Conservation (phyloP, 371 early-diverging fungal species). For the Chytridiales sp. region DNA sequence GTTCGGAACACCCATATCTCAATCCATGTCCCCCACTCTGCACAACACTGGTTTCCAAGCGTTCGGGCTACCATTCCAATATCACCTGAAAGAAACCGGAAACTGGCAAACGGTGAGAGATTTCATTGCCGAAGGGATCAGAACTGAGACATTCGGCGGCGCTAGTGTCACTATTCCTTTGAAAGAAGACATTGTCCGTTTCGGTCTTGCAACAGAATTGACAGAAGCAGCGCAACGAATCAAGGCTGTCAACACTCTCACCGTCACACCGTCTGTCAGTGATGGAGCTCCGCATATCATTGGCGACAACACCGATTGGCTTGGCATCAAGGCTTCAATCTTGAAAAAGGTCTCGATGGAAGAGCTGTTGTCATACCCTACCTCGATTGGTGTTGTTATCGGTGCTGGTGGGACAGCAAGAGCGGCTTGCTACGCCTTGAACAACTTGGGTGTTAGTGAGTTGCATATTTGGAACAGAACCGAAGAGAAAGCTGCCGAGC, state of each 20-base stretch:
- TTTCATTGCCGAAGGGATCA: constrained; percentile 48
- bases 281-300: constrained; percentile 45
- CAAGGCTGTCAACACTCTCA: constrained; percentile 92
- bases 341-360: constrained; percentile 46
- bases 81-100: constrained; percentile 72
- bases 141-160: constrained; percentile 75
- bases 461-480: constrained; percentile 90
- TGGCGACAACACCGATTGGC: constrained; percentile 95
- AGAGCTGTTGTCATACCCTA: too few relatives aligned
- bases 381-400: constrained; percentile 67
- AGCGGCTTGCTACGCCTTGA: constrained; percentile 86
- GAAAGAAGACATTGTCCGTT: constrained; percentile 77
- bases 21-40: constrained; percentile 86
- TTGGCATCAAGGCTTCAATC: constrained; percentile 77
- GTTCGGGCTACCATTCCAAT: constrained; percentile 81
- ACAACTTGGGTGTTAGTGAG: constrained; percentile 66
- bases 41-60: constrained; percentile 89
- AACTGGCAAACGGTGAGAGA: constrained; percentile 60
- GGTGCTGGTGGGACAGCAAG: constrained; percentile 97
- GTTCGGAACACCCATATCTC: constrained; percentile 88
- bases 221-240: constrained; percentile 77
- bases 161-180: constrained; percentile 94
- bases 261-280: constrained; percentile 44
- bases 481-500: constrained; percentile 62
- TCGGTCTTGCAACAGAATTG: constrained; percentile 61